Conservation (phyloP, 768 basidiomycete species). For the Chalciporus chontae region DNA sequence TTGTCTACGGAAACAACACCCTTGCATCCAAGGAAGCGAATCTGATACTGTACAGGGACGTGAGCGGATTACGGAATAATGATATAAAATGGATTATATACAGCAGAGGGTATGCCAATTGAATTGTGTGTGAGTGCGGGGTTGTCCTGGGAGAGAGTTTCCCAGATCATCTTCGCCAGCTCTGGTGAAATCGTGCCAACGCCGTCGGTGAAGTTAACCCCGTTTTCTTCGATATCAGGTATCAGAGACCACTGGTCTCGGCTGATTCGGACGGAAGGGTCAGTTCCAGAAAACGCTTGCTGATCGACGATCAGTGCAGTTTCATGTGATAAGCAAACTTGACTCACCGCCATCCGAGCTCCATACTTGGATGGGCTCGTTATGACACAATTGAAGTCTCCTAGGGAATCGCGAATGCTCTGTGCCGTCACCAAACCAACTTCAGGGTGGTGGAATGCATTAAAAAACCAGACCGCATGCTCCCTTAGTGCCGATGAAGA, state of each 20-base stretch:
- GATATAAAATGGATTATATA: constrained; percentile 32
- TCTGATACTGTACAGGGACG: constrained; percentile 55
- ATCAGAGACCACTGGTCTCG: constrained; percentile 61
- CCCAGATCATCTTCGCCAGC: constrained; percentile 60
- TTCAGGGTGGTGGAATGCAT: constrained; percentile 49
- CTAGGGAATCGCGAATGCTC: constrained; percentile 58
- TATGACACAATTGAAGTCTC: constrained; percentile 61
- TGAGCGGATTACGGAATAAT: not conserved
- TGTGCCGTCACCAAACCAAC: constrained; percentile 49
- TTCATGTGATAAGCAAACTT: not conserved
- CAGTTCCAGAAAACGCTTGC: constrained; percentile 83
- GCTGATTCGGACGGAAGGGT: constrained; percentile 59
- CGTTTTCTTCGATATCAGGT: constrained; percentile 47
- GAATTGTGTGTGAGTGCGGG: constrained; percentile 31
- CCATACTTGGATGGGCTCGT: constrained; percentile 74
- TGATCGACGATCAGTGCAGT: constrained; percentile 11
- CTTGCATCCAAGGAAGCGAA: constrained; percentile 81
- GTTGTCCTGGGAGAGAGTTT: constrained; percentile 44
- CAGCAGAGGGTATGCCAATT: constrained; percentile 52
- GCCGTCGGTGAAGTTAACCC: constrained; percentile 67
- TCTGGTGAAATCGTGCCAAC: constrained; percentile 71
- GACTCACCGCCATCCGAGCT: constrained; percentile 59
- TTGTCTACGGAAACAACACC: constrained; percentile 74
- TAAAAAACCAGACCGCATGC: constrained; percentile 82
- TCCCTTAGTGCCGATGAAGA: constrained; percentile 74